phyloP scores from a whole-genome alignment of 2,329 filamentous ascomycete genomes.

The Calonectria naviculata region DNA sequence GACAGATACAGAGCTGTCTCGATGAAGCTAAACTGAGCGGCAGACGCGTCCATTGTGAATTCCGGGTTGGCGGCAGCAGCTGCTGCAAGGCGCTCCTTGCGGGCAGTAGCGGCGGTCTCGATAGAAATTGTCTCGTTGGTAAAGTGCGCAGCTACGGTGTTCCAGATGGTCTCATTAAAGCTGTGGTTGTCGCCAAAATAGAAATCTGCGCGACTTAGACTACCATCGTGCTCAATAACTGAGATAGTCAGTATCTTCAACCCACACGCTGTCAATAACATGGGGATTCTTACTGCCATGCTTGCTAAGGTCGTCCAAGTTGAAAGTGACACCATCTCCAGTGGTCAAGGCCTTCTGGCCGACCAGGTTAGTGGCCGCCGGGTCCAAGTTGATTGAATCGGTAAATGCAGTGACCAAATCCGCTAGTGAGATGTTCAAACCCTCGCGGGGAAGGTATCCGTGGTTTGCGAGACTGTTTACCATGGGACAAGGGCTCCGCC shows the following conservation, averaged over 20 bases:
- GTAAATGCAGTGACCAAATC: constrained; percentile 25
- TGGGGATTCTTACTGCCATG: constrained; percentile 24
- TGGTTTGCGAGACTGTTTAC: constrained; percentile 11
- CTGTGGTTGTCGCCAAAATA: constrained; percentile 36
- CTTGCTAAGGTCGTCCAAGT: constrained; percentile 31
- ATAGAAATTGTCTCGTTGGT: constrained; percentile 33
- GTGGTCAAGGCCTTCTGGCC: constrained; percentile 29
- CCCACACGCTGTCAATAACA: fast-evolving
- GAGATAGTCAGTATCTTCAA: background rate
- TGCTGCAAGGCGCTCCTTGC: constrained; percentile 29
- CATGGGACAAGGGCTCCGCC: constrained; percentile 12
- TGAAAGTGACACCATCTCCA: constrained; percentile 30
- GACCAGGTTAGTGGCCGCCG: constrained; percentile 33
- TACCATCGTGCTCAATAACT: constrained; percentile 37
- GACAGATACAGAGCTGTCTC: constrained; percentile 35
- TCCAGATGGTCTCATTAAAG: constrained; percentile 37
- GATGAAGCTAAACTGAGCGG: constrained; percentile 27
- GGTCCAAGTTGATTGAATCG: constrained; percentile 33
- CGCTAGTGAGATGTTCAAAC: background rate
- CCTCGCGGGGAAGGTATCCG: constrained; percentile 5
- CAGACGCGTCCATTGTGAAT: constrained; percentile 18
- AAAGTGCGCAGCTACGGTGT: constrained; percentile 28
- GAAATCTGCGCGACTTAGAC: constrained; percentile 31
- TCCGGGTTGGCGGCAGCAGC: constrained; percentile 30
- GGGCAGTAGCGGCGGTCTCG: constrained; percentile 27